phyloP scores from a whole-genome alignment of 1,284 basidiomycete genomes.

The Boletus semigastroideus region DNA sequence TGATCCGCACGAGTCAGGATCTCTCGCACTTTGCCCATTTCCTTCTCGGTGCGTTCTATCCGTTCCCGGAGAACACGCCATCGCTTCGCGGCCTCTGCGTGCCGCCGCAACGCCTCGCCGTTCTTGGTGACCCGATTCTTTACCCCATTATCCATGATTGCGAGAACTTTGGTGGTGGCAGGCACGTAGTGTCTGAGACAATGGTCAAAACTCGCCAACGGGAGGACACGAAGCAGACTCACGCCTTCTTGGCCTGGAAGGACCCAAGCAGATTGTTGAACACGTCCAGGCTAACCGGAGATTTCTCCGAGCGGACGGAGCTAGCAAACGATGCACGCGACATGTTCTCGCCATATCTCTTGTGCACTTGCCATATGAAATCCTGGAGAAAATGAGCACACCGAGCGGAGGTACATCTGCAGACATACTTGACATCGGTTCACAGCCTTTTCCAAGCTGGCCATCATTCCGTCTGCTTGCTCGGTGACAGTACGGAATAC shows the following conservation, averaged over 20 bases:
- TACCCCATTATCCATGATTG: slow-evolving; percentile 90
- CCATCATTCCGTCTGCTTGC: slow-evolving; percentile 97
- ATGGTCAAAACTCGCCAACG: slow-evolving; percentile 11
- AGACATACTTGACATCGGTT: slow-evolving; percentile 75
- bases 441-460: slow-evolving; percentile 87
- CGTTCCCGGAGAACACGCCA: slow-evolving; percentile 80
- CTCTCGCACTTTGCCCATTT: slow-evolving; percentile 74
- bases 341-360: slow-evolving; percentile 49
- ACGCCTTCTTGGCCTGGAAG: slow-evolving; percentile 86
- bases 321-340: slow-evolving; percentile 46
- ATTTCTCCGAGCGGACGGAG: slow-evolving; percentile 52
- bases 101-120: slow-evolving; percentile 86
- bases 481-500: slow-evolving; percentile 92
- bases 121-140: slow-evolving; percentile 90
- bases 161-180: slow-evolving; percentile 88
- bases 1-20: slow-evolving; percentile 55
- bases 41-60: slow-evolving; percentile 74
- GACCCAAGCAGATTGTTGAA: slow-evolving; percentile 67
- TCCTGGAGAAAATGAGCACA: slow-evolving; percentile 47
- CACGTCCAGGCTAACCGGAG: slow-evolving; percentile 55
- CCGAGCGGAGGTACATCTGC: background rate
- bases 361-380: slow-evolving; percentile 78
- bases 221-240: slow-evolving; percentile 22
- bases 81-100: slow-evolving; percentile 80
- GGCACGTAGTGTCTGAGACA: slow-evolving; percentile 80